phyloP scores from a whole-genome alignment of 257 asterid genomes.

The Solanum etuberosum region DNA sequence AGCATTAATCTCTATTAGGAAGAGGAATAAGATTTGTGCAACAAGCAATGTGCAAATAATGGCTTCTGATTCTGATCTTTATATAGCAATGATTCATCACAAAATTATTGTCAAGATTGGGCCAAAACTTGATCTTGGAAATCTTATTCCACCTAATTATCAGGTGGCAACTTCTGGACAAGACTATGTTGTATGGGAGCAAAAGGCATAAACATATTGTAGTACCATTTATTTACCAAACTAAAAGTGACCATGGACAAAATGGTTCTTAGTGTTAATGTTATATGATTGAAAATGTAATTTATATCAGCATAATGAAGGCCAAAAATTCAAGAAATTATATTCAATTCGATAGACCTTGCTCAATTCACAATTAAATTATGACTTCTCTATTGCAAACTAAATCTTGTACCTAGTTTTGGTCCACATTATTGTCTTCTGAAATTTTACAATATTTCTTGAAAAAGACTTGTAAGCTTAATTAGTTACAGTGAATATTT shows the following conservation, averaged over 20 bases:
- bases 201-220: not conserved
- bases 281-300: not conserved
- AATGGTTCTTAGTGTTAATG: not conserved
- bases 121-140: constrained; percentile 49
- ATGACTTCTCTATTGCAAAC: not conserved
- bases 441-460: not conserved
- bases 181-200: constrained; percentile 68
- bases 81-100: constrained; percentile 58
- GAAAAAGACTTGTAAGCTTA: too few relatives aligned
- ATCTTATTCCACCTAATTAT: constrained; percentile 44
- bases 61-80: constrained; percentile 63
- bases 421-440: not conserved
- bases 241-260: not conserved
- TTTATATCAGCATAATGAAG: not conserved
- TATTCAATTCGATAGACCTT: not conserved
- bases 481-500: too few relatives aligned
- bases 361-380: not conserved
- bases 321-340: not conserved
- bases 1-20: constrained; percentile 29
- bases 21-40: constrained; percentile 38
- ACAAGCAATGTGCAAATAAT: constrained; percentile 57
- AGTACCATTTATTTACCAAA: not conserved
- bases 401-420: not conserved
- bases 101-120: constrained; percentile 65
- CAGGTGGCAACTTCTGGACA: constrained; percentile 40